Evolutionary conservation across 2,329 filamentous ascomycete species (phyloP).

Genomic region (Ophiognomonia clavigignenti-juglandacearum): DNA sequence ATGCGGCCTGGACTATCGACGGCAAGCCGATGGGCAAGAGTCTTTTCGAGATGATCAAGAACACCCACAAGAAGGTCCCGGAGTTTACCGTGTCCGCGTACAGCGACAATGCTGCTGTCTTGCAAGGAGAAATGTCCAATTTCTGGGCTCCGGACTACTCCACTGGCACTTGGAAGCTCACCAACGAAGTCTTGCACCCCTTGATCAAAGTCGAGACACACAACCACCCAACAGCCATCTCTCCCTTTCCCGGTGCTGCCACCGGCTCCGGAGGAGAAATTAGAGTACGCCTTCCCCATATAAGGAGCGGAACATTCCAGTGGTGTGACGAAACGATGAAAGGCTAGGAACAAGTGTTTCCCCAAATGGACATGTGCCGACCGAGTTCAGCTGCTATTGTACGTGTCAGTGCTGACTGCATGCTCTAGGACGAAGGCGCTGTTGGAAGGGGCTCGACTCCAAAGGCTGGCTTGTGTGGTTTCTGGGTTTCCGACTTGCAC

Average conservation of each 20-base stretch:
- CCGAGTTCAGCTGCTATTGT: not conserved
- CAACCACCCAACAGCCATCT: constrained; percentile 95
- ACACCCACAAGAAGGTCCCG: constrained; percentile 81
- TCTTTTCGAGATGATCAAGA: constrained; percentile 93
- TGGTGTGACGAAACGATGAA: not conserved
- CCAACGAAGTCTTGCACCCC: constrained; percentile 81
- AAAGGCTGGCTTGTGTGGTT: constrained; percentile 87
- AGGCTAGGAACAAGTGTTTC: constrained; percentile 10
- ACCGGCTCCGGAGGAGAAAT: constrained; percentile 96
- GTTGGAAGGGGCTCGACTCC: constrained; percentile 89
- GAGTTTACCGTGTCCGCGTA: constrained; percentile 90
- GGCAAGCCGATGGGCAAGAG: constrained; percentile 73
- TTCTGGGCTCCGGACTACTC: constrained; percentile 86
- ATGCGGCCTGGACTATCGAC: constrained; percentile 93
- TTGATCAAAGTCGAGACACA: constrained; percentile 96
- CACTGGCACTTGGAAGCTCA: constrained; percentile 83
- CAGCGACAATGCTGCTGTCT: constrained; percentile 94
- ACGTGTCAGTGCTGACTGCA: constrained; percentile 1
- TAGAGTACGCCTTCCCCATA: constrained; percentile 34
- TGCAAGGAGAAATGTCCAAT: constrained; percentile 65
- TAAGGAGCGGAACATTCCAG: not conserved
- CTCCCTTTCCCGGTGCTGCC: constrained; percentile 85
- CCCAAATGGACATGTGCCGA: not conserved
- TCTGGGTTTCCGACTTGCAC: constrained; percentile 89
- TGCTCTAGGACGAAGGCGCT: constrained; percentile 70